These are phyloP conservation scores for Lodderomyces theae DNA, from an alignment of 1,139 yeast species.

Conservation along the genomic window DNA sequence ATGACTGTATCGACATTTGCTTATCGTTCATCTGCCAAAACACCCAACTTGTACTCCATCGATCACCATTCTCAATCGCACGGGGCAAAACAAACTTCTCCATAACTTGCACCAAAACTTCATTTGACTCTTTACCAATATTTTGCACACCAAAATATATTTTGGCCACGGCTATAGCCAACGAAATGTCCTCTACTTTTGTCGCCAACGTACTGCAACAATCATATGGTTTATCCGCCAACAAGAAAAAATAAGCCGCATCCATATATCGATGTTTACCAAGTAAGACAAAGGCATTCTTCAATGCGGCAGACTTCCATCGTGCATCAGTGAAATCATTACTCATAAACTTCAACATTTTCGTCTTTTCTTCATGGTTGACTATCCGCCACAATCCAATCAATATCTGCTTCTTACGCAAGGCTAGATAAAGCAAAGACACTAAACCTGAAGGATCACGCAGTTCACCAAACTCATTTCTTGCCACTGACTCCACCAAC, in stretches of 20 bases:
- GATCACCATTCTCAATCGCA: constrained; percentile 62
- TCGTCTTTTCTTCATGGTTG: constrained; percentile 77
- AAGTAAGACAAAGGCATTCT: constrained; percentile 86
- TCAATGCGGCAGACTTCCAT: constrained; percentile 86
- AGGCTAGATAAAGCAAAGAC: constrained; percentile 73
- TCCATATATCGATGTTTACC: constrained; percentile 85
- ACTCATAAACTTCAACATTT: constrained; percentile 70
- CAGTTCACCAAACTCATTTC: constrained; percentile 57
- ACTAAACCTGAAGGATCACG: constrained; percentile 74
- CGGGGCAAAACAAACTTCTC: constrained; percentile 53
- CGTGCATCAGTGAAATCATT: constrained; percentile 73
- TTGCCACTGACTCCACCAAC: constrained; percentile 66
- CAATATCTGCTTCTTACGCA: constrained; percentile 72
- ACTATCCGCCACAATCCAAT: constrained; percentile 81
- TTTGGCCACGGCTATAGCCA: constrained; percentile 81
- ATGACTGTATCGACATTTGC: constrained; percentile 59
- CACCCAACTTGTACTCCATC: constrained; percentile 84
- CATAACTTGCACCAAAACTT: constrained; percentile 47
- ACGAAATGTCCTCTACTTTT: constrained; percentile 62
- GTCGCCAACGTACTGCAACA: constrained; percentile 70
- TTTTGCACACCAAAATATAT: constrained; percentile 45
- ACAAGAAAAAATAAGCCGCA: constrained; percentile 85
- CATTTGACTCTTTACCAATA: constrained; percentile 10
- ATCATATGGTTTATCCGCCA: constrained; percentile 77
- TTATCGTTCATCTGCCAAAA: constrained; percentile 63